These are phyloP conservation scores for Ceratopteris richardii DNA, from an alignment of 75 land plant genomes.

Conservation along the genomic window DNA sequence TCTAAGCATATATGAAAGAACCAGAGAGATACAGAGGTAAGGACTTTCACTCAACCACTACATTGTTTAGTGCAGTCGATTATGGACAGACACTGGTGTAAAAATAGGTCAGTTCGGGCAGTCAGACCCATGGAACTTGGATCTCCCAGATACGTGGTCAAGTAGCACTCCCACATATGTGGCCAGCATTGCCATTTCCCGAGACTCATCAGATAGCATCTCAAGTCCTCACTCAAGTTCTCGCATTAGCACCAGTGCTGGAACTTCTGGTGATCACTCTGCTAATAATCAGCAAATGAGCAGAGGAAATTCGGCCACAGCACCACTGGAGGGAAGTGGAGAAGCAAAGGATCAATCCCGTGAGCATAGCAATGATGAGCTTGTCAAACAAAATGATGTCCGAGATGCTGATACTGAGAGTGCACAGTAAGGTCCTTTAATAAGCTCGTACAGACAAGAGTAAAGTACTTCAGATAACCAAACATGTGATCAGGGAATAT, in stretches of 20 bases:
- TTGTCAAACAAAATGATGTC: too few species aligned
- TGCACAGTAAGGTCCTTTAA: too few species aligned
- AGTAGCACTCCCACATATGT: conserved; percentile 18
- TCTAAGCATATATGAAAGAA: too few species aligned
- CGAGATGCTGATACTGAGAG: too few species aligned
- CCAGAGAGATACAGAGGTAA: too few species aligned
- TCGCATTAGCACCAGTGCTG: conserved; percentile 8
- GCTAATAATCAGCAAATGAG: conserved; percentile 3
- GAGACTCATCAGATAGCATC: conserved; percentile 1
- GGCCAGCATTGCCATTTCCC: conserved; percentile 7
- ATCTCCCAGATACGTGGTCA: conserved; percentile 14
- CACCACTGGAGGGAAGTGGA: not conserved
- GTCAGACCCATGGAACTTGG: conserved; percentile 13
- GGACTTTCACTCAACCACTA: too few species aligned
- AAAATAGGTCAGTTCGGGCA: conserved; percentile 37
- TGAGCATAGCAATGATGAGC: too few species aligned
- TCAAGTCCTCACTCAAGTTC: conserved; percentile 13
- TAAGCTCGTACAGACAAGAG: too few species aligned
- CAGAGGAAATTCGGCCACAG: not conserved
- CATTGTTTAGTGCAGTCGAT: too few species aligned
- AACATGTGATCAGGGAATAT: too few species aligned
- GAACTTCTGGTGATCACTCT: conserved; percentile 14
- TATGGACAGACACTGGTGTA: conserved; percentile 26
- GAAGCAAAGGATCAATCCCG: not conserved
- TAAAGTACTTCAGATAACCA: too few species aligned